Evolutionary conservation across 768 basidiomycete species (phyloP).

Genomic region (Xanthoconium stramineum): DNA sequence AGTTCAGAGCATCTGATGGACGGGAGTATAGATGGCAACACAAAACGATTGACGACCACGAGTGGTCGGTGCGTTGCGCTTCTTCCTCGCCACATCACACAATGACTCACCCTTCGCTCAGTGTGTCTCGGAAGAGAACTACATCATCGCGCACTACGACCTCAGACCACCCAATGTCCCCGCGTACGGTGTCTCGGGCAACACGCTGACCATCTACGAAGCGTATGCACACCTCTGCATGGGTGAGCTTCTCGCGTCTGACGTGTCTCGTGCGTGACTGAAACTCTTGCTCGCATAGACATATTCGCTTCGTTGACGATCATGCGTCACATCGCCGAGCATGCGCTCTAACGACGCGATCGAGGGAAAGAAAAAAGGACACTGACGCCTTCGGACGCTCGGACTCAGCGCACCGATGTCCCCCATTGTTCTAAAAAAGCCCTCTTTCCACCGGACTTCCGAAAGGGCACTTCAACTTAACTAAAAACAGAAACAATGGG

Average conservation of each 20-base stretch:
- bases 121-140: constrained; percentile 55
- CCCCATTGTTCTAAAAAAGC: constrained; percentile 6
- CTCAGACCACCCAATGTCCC: constrained; percentile 53
- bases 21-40: constrained; percentile 69
- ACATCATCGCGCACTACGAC: constrained; percentile 63
- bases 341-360: constrained; percentile 35
- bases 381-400: neutral
- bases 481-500: neutral
- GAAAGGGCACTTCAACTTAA: neutral
- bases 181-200: constrained; percentile 60
- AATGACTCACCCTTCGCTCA: constrained; percentile 21
- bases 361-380: neutral
- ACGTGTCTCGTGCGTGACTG: constrained; percentile 2
- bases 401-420: neutral
- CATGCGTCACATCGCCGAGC: constrained; percentile 60
- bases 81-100: constrained; percentile 2
- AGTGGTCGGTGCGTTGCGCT: constrained; percentile 67
- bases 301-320: constrained; percentile 57
- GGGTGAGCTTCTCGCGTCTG: constrained; percentile 38
- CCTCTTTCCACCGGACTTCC: neutral
- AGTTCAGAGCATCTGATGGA: constrained; percentile 67
- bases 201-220: constrained; percentile 59
- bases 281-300: constrained; percentile 34
- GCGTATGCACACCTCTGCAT: constrained; percentile 48
- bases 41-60: constrained; percentile 52